These are phyloP conservation scores for Gilbertella persicaria DNA, from an alignment of 371 early-diverging fungal species.

Conservation along the genomic window DNA sequence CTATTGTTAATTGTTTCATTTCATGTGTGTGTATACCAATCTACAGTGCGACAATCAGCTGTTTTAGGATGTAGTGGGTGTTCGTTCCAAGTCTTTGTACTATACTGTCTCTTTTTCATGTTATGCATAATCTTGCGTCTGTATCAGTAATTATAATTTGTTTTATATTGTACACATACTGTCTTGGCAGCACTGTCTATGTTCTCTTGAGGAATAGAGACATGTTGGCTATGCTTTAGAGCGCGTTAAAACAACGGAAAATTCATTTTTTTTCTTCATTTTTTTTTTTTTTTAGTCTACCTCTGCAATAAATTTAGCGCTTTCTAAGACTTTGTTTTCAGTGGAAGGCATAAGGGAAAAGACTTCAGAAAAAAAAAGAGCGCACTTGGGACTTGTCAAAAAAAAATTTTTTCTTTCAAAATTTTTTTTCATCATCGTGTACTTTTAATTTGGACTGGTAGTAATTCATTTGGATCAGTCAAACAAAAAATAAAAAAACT, in stretches of 20 bases:
- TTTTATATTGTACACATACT: slow-evolving; percentile 30
- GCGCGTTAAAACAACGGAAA: no score
- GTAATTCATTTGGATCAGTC: no score
- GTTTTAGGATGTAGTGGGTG: slow-evolving; percentile 73
- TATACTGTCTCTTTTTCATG: slow-evolving; percentile 66
- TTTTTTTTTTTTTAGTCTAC: slow-evolving; percentile 13
- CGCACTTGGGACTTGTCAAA: no score
- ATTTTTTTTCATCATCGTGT: no score
- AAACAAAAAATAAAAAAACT: no score
- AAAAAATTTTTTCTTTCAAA: neutral
- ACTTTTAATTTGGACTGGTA: no score
- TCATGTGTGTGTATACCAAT: slow-evolving; percentile 50
- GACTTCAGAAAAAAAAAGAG: neutral
- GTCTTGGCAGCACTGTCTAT: slow-evolving; percentile 55
- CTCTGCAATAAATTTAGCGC: slow-evolving; percentile 63
- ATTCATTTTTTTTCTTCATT: slow-evolving; percentile 3
- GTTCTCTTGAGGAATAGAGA: slow-evolving; percentile 60
- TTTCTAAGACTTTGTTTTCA: slow-evolving; percentile 48
- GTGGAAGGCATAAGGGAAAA: slow-evolving; percentile 1
- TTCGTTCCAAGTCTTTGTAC: slow-evolving; percentile 73
- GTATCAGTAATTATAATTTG: neutral
- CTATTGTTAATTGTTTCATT: slow-evolving; percentile 15
- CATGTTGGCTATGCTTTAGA: slow-evolving; percentile 68
- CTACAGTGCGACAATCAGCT: slow-evolving; percentile 58
- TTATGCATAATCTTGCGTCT: slow-evolving; percentile 56